Evolutionary conservation across 441 rosid genomes (phyloP).

Genomic region (Raphanus hybrid): DNA sequence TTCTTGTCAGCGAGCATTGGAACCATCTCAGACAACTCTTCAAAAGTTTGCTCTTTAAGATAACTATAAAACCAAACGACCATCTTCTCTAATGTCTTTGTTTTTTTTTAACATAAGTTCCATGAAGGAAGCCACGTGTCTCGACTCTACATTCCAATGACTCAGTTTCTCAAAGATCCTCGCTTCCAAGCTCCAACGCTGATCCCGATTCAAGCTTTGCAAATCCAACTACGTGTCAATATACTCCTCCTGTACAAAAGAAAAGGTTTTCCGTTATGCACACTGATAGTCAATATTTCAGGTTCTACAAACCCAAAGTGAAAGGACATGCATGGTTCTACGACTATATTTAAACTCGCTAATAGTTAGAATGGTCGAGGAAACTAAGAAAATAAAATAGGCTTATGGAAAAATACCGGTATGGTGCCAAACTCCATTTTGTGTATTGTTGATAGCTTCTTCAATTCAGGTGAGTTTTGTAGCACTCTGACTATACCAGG

Average conservation of each 20-base stretch:
- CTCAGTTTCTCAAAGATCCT: neutral
- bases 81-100: constrained; percentile 15
- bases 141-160: neutral
- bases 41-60: neutral
- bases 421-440: neutral
- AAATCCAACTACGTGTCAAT: neutral
- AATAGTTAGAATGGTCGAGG: neutral
- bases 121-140: constrained; percentile 6
- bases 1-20: constrained; percentile 5
- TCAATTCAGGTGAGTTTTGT: constrained; percentile 13
- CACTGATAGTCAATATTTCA: neutral
- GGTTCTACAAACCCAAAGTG: neutral
- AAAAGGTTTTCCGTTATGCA: neutral
- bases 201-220: neutral
- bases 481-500: constrained; percentile 14
- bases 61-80: neutral
- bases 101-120: neutral
- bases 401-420: neutral
- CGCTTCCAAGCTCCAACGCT: neutral
- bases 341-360: neutral
- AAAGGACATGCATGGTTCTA: constrained; percentile 4
- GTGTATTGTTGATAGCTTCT: constrained; percentile 8
- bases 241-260: neutral
- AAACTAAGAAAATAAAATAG: neutral
- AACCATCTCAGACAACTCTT: constrained; percentile 27